Evolutionary conservation across 345 rosid species (phyloP).

Genomic region (Theobroma cacao): DNA sequence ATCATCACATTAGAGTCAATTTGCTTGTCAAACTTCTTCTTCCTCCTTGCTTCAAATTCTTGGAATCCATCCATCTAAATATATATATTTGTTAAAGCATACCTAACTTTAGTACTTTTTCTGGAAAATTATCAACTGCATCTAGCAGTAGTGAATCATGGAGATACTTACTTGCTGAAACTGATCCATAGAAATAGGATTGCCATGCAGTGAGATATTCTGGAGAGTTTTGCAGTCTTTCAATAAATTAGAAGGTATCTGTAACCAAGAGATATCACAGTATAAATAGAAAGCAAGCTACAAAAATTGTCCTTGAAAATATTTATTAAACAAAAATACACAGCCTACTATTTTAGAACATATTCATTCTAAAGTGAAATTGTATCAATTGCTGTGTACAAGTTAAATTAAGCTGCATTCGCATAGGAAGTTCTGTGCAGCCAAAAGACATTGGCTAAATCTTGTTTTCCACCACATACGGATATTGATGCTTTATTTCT

Average conservation of each 20-base stretch:
- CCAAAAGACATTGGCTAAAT: background rate
- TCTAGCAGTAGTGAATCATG: background rate
- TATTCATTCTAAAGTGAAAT: background rate
- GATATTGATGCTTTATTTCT: background rate
- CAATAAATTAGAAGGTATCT: conserved; percentile 76
- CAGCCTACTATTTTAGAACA: background rate
- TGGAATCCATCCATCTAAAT: conserved; percentile 85
- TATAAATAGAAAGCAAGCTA: background rate
- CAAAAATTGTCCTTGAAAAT: background rate
- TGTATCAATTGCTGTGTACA: background rate
- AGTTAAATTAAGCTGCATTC: background rate
- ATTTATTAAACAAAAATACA: background rate
- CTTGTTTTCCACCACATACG: background rate
- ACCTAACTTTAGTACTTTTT: background rate
- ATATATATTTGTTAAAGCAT: background rate
- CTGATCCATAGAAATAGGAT: conserved; percentile 89
- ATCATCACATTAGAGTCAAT: conserved; percentile 97
- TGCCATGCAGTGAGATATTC: conserved; percentile 77
- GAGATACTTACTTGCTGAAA: conserved; percentile 73
- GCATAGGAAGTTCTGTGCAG: background rate
- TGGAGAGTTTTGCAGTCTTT: conserved; percentile 89
- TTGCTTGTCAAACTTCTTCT: conserved; percentile 92
- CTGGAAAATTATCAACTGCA: background rate
- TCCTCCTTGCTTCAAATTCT: conserved; percentile 90
- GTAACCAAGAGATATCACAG: conserved; percentile 13